phyloP scores from a whole-genome alignment of 2,329 filamentous ascomycete genomes.

The Dendrostoma leiphaemia region DNA sequence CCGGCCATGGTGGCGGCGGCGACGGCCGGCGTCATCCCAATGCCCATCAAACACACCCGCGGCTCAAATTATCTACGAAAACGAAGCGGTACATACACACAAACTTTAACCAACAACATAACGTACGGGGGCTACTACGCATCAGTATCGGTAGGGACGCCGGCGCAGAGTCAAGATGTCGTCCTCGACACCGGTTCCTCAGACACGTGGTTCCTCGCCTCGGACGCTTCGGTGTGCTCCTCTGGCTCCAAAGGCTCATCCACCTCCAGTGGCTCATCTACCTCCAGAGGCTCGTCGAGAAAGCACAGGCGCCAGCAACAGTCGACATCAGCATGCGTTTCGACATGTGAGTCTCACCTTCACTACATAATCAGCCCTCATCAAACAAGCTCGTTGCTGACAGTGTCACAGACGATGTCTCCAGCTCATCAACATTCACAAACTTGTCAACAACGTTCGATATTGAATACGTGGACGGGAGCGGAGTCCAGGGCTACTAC shows the following conservation, averaged over 20 bases:
- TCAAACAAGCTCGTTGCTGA: neutral
- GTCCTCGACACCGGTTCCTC: conserved; percentile 63
- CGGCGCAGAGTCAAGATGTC: conserved; percentile 51
- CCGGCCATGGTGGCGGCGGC: neutral
- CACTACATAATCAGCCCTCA: too few relatives aligned
- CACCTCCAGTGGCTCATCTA: too few relatives aligned
- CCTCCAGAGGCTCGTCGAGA: too few relatives aligned
- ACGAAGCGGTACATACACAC: conserved; percentile 23
- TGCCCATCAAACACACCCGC: neutral
- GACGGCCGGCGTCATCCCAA: conserved; percentile 1
- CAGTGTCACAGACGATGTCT: conserved; percentile 34
- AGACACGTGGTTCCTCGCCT: conserved; percentile 56
- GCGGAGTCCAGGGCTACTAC: conserved; percentile 54
- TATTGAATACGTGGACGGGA: conserved; percentile 61
- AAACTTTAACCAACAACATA: conserved; percentile 51
- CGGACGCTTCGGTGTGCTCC: conserved; percentile 37
- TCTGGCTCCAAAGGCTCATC: too few relatives aligned
- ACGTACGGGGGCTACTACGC: conserved; percentile 56
- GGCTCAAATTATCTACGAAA: conserved; percentile 5
- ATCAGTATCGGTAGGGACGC: conserved; percentile 56
- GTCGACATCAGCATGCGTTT: conserved; percentile 34
- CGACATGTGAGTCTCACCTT: conserved; percentile 43
- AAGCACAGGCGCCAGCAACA: conserved; percentile 29
- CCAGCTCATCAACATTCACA: conserved; percentile 48
- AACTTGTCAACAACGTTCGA: conserved; percentile 43